Evolutionary conservation across 345 rosid species (phyloP), one percentile per base, ranked within the genome.

Genomic region (Psidium guajava): DNA sequence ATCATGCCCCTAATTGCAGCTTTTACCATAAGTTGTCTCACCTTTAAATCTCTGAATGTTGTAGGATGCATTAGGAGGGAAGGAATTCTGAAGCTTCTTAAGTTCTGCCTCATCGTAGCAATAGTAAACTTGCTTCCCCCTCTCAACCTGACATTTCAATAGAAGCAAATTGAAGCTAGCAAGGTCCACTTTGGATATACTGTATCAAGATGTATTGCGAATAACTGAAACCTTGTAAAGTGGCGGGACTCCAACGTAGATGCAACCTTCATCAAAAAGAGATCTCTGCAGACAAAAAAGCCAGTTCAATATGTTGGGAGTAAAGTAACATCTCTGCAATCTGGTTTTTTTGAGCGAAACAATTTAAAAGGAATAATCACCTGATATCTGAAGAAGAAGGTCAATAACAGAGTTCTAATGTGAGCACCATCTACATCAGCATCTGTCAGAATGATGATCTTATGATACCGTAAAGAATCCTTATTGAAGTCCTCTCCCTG

Each of bases 351-450:
- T 5, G 11, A 69, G 44, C 14, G 42, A 53, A 16, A 54, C 15
- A 54, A 75, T 54, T 83, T 36, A 57, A 82, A 54, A 54, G 14
- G 47, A 82, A 57, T 6, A 52, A 36, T 75, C 90, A 98, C 99
- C 99, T 95, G 99, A 91, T 96, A 98, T 96, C 98, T 95, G 86
- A 85, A 98, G 94, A 98, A 98, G 90, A 98, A 98, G 32, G 99
- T 98, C 89, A 98, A 87, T 15, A 98, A 89, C 84, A 98, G 95
- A 36, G 99, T 98, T 54, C 99, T 89, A 86, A 98, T 98, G 88
- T 98, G 99, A 86, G 99, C 99, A 88, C 99, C 99, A 91, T 98
- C 99, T 83, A 98, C 99, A 89, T 98, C 99, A 84, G 99, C 99
- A 94, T 98, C 99, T 56, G 99, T 98, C 88, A 98, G 90, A 87